These are phyloP conservation scores for Pisolithus marmoratus DNA, from an alignment of 768 basidiomycete species.

Conservation along the genomic window DNA sequence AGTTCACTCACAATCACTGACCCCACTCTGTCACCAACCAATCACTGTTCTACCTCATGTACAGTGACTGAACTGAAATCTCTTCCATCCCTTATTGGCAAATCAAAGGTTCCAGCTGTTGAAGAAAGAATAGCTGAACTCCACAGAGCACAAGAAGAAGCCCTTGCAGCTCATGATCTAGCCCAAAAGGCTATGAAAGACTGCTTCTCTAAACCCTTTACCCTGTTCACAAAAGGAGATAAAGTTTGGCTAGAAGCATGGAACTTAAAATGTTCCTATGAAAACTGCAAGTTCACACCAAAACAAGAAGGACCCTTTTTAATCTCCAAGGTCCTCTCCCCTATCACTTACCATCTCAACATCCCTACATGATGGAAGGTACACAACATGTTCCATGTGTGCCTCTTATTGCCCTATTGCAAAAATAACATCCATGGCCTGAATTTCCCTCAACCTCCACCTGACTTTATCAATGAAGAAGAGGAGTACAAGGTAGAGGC, in stretches of 20 bases:
- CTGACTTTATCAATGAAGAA: no score
- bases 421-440: neutral
- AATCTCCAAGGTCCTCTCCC: neutral
- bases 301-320: conserved; percentile 1
- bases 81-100: neutral
- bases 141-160: neutral
- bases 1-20: neutral
- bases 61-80: neutral
- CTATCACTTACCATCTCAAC: neutral
- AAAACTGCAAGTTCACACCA: neutral
- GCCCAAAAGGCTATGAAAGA: neutral
- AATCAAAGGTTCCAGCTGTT: neutral
- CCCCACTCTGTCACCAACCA: neutral
- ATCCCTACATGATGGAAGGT: neutral
- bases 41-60: neutral
- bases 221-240: neutral
- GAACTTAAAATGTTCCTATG: neutral
- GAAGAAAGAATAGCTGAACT: neutral
- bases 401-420: neutral
- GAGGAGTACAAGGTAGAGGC: no score
- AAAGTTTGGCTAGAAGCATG: neutral
- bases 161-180: neutral
- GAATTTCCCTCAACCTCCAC: neutral
- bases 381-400: neutral
- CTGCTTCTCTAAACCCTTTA: neutral